A percentile compares a stretch with the other conserved stretches of the same genome.
These are phyloP conservation scores for Clausena lansium DNA, from an alignment of 345 rosid genomes.

Conservation along the genomic window DNA sequence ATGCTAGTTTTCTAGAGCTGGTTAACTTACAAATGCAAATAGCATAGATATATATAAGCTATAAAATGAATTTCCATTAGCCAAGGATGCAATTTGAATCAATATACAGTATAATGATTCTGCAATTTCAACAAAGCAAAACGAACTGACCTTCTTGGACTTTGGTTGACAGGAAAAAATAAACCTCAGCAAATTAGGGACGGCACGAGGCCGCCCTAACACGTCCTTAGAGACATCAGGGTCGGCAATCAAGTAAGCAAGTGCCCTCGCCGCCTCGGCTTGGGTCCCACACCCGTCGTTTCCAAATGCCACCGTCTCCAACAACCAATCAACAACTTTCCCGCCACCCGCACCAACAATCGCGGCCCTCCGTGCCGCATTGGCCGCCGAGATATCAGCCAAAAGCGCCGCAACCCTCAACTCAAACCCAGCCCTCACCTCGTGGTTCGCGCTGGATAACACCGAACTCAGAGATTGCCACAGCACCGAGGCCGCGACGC, in stretches of 20 bases:
- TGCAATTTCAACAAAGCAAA: neutral
- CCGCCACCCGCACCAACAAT: slow-evolving; percentile 86
- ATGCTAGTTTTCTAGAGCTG: no score
- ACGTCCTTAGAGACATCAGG: slow-evolving; percentile 67
- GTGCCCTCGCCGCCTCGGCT: slow-evolving; percentile 94
- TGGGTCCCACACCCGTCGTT: slow-evolving; percentile 66
- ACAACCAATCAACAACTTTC: slow-evolving; percentile 90
- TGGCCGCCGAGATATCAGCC: slow-evolving; percentile 88
- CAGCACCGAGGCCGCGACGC: slow-evolving; percentile 75
- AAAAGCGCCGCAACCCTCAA: slow-evolving; percentile 81
- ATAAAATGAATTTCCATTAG: no score
- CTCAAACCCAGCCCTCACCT: slow-evolving; percentile 89
- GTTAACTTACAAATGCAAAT: neutral
- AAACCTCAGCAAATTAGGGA: slow-evolving; percentile 76
- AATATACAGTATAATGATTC: neutral
- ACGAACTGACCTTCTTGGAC: slow-evolving; percentile 56
- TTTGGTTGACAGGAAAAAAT: slow-evolving; percentile 88
- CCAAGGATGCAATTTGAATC: neutral
- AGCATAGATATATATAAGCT: neutral
- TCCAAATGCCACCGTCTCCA: slow-evolving; percentile 69
- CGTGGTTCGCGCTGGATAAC: slow-evolving; percentile 89
- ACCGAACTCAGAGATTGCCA: slow-evolving; percentile 94
- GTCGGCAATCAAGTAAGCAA: slow-evolving; percentile 86
- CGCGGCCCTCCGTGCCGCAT: slow-evolving; percentile 73
- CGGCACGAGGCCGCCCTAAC: slow-evolving; percentile 79